phyloP scores from a whole-genome alignment of 306 rosid species.

The Fragaria iinumae region DNA sequence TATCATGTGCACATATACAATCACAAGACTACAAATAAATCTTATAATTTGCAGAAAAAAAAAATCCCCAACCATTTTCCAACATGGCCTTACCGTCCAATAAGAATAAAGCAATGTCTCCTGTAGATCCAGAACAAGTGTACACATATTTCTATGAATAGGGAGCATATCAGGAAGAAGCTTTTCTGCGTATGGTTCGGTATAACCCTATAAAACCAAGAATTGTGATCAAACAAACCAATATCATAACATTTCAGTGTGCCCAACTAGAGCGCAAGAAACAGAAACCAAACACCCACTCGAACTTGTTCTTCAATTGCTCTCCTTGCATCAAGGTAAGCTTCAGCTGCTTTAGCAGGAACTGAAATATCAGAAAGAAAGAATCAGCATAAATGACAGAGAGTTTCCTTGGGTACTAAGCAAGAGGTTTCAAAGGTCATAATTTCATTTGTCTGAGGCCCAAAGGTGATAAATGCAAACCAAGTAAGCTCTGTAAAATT shows the following conservation, averaged over 20 bases:
- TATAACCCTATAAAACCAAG: conserved; percentile 56
- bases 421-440: background rate
- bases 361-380: conserved; percentile 46
- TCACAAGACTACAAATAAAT: background rate
- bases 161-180: conserved; percentile 98
- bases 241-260: background rate
- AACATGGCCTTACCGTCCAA: conserved; percentile 72
- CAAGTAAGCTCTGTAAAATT: background rate
- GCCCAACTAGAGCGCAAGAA: conserved; percentile 17
- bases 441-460: background rate
- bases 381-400: conserved; percentile 17
- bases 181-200: conserved; percentile 87
- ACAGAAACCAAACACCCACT: conserved; percentile 39
- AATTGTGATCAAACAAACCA: conserved; percentile 23
- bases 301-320: conserved; percentile 72
- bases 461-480: conserved; percentile 4
- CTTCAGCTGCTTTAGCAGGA: conserved; percentile 75
- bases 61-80: background rate
- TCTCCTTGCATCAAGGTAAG: conserved; percentile 82
- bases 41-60: background rate
- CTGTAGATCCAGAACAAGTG: conserved; percentile 93
- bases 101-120: conserved; percentile 85
- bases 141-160: conserved; percentile 73
- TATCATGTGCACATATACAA: background rate
- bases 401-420: background rate